These are phyloP conservation scores for Pseudocohnilembus persalinus DNA, from an alignment of 169 alveolate species.

Conservation along the genomic window DNA sequence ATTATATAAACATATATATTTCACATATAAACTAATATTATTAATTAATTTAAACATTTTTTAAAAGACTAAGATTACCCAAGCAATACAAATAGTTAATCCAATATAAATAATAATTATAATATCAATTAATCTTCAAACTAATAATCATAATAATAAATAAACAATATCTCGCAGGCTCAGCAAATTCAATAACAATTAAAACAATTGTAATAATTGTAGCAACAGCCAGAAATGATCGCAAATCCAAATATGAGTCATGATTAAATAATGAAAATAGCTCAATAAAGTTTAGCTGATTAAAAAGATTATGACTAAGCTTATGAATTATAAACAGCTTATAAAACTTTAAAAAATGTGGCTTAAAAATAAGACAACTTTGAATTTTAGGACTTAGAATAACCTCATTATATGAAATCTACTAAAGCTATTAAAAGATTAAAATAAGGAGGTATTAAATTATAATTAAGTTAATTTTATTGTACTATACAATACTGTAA, in stretches of 20 bases:
- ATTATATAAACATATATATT: too few relatives aligned
- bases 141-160: too few relatives aligned
- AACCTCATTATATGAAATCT: conserved; percentile 44
- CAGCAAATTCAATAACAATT: too few relatives aligned
- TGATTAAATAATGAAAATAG: conserved; percentile 30
- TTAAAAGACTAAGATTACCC: too few relatives aligned
- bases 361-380: conserved; percentile 26
- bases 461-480: too few relatives aligned
- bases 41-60: too few relatives aligned
- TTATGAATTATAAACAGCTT: conserved; percentile 37
- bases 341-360: conserved; percentile 36
- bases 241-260: conserved; percentile 28
- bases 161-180: too few relatives aligned
- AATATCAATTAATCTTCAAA: too few relatives aligned
- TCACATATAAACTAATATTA: too few relatives aligned
- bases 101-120: too few relatives aligned
- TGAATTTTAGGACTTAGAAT: conserved; percentile 29
- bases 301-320: conserved; percentile 38
- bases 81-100: too few relatives aligned
- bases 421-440: conserved; percentile 41
- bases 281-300: conserved; percentile 32
- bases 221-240: not conserved
- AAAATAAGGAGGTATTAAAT: conserved; percentile 21
- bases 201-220: conserved; percentile 6
- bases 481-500: too few relatives aligned